Base-by-base conservation (phyloP, 345 rosid genomes). In the Aquilaria malaccensis region DNA sequence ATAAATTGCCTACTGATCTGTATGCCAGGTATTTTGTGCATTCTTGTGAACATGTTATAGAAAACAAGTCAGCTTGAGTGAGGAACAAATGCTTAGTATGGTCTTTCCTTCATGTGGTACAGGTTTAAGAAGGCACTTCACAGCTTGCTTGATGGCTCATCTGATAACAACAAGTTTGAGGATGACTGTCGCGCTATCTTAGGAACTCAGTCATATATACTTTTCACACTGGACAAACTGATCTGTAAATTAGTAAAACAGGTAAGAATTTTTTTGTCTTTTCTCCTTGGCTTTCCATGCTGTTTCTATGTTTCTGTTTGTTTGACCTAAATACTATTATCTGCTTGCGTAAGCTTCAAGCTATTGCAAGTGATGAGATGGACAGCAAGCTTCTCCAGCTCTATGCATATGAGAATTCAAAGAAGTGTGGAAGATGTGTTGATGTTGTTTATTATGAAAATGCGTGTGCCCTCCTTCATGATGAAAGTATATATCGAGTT, bases 171-270 rank as follows among this genome's bases (percentile, higher is more conserved):
- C 0, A 94, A 91, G 79, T 94, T 91, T 63, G 99, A 94, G 81
- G 97, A 94, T 67, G 99, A 94, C 31, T 94, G 99, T 61, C 91
- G 96, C 33, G 89, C 95, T 74, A 88, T 91, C 53, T 86, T 94
- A 51, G 99, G 99, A 58, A 90, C 97, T 2, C 99, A 88, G 73
- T 94, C 99, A 33, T 94, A 94, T 63, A 76, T 94, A 46, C 82
- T 94, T 10, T 94, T 94, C 80, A 94, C 99, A 50, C 72, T 94
- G 80, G 97, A 94, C 76, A 94, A 94, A 71, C 77, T 94, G 73
- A 87, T 94, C 53, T 86, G 80, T 74, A 91, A 91, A 79, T 83
- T 91, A 69, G 89, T 88, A 70, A 91, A 88, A 70, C 98, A 91
- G 83, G 99, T 88, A 72, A 74, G 63, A 57, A 61, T 57, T 43